phyloP scores from a whole-genome alignment of 257 asterid species.

The Nicotiana noctiflora region DNA sequence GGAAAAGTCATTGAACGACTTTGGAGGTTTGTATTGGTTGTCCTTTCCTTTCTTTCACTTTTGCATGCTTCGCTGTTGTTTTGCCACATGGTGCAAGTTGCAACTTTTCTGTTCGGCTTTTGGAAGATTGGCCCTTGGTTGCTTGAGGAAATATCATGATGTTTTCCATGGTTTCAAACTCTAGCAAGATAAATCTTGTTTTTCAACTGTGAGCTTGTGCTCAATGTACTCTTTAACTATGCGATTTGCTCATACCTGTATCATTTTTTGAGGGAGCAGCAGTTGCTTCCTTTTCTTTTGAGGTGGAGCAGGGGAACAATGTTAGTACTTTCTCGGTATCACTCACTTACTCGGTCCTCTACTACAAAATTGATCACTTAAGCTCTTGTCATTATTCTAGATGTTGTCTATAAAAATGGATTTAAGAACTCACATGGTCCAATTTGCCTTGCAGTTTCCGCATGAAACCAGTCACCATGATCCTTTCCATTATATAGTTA shows the following conservation, averaged over 20 bases:
- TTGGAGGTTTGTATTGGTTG: conserved; percentile 66
- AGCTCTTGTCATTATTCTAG: neutral
- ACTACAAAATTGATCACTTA: neutral
- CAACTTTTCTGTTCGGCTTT: neutral
- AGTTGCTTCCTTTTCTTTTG: neutral
- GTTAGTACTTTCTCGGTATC: neutral
- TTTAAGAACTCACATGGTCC: neutral
- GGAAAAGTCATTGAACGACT: conserved; percentile 67
- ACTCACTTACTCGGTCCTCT: neutral
- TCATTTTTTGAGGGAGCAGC: neutral
- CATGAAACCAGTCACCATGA: neutral
- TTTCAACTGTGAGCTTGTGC: conserved; percentile 1
- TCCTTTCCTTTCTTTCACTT: neutral
- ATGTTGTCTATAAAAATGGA: neutral
- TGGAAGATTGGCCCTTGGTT: neutral
- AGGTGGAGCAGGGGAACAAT: neutral
- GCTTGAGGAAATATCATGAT: neutral
- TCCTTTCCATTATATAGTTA: neutral
- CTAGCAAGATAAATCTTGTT: neutral
- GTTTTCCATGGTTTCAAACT: neutral
- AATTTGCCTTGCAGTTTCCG: neutral
- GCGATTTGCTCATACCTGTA: neutral
- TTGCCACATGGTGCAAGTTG: neutral
- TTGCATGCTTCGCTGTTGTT: neutral
- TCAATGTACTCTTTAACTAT: neutral